phyloP scores from a whole-genome alignment of 2,329 filamentous ascomycete species.

The Beauveria bassiana region DNA sequence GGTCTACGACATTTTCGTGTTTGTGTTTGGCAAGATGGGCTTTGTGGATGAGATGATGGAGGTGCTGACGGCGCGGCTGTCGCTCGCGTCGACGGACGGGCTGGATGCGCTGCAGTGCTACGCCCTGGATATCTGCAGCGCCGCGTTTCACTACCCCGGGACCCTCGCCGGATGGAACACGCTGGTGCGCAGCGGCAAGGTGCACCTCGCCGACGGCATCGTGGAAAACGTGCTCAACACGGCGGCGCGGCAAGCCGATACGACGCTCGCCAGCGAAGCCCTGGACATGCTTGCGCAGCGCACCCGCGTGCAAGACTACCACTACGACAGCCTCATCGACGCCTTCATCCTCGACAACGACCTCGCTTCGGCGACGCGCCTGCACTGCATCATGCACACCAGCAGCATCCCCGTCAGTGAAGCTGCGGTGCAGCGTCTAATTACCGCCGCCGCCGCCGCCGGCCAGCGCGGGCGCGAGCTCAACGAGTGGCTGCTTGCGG shows the following conservation, averaged over 20 bases:
- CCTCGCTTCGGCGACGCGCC: slow-evolving; percentile 56
- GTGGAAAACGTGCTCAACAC: slow-evolving; percentile 63
- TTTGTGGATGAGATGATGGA: slow-evolving; percentile 72
- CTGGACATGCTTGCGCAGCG: slow-evolving; percentile 40
- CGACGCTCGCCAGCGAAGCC: slow-evolving; percentile 60
- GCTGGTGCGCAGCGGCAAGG: slow-evolving; percentile 40
- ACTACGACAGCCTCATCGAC: slow-evolving; percentile 75
- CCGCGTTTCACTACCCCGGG: slow-evolving; percentile 53
- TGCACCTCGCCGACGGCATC: slow-evolving; percentile 48
- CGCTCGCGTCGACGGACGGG: slow-evolving; percentile 24
- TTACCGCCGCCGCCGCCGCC: slow-evolving; percentile 28
- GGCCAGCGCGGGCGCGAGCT: background rate
- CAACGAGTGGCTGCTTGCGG: background rate
- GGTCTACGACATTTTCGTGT: slow-evolving; percentile 73
- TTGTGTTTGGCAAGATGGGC: slow-evolving; percentile 60
- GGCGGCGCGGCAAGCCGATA: slow-evolving; percentile 61
- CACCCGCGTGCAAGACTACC: slow-evolving; percentile 50
- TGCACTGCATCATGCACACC: slow-evolving; percentile 66
- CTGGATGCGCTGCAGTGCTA: slow-evolving; percentile 55
- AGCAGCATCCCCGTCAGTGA: slow-evolving; percentile 12
- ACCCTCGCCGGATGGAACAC: slow-evolving; percentile 65
- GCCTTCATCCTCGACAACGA: slow-evolving; percentile 57
- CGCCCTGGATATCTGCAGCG: slow-evolving; percentile 68
- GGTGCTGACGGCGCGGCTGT: slow-evolving; percentile 52
- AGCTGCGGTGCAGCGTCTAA: background rate